phyloP scores from a whole-genome alignment of 2,329 filamentous ascomycete species.

The Diaporthe helianthi region DNA sequence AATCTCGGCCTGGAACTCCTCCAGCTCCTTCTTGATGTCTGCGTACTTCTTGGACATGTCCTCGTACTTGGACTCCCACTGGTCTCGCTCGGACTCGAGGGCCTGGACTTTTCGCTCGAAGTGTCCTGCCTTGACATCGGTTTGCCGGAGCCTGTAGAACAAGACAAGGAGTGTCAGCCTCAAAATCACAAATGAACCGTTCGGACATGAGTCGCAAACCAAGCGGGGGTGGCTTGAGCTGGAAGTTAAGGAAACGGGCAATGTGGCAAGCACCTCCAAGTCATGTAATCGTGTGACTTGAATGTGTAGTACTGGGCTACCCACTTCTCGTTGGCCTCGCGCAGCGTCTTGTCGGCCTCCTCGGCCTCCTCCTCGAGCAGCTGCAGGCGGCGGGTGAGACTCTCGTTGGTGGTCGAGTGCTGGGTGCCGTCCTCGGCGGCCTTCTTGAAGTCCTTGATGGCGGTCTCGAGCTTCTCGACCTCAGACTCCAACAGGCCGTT shows the following conservation, averaged over 20 bases:
- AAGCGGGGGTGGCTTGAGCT: neutral
- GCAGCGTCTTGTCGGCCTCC: slow-evolving; percentile 92
- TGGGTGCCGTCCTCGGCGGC: slow-evolving; percentile 81
- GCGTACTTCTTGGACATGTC: slow-evolving; percentile 93
- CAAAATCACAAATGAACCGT: neutral
- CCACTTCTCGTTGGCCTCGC: slow-evolving; percentile 98
- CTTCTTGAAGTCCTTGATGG: slow-evolving; percentile 87
- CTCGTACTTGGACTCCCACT: slow-evolving; percentile 98
- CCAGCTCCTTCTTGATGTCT: slow-evolving; percentile 84
- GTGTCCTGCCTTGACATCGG: slow-evolving; percentile 98
- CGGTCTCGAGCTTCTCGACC: slow-evolving; percentile 88
- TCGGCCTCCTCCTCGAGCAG: slow-evolving; percentile 98
- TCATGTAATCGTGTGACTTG: slow-evolving; percentile 35
- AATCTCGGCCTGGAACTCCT: slow-evolving; percentile 90
- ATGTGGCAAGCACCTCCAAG: slow-evolving; percentile 36
- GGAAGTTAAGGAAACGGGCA: slow-evolving; percentile 29
- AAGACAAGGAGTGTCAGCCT: slow-evolving; percentile 34
- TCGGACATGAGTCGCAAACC: neutral
- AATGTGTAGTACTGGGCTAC: slow-evolving; percentile 46
- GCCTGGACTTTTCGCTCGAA: slow-evolving; percentile 99
- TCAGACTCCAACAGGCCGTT: slow-evolving; percentile 89
- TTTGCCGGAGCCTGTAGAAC: slow-evolving; percentile 84
- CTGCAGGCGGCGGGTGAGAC: slow-evolving; percentile 89
- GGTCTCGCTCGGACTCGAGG: slow-evolving; percentile 87
- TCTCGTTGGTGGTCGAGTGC: slow-evolving; percentile 89